Base-by-base conservation (phyloP, 192 early-diverging fungal species). In the Coemansia umbellata region DNA sequence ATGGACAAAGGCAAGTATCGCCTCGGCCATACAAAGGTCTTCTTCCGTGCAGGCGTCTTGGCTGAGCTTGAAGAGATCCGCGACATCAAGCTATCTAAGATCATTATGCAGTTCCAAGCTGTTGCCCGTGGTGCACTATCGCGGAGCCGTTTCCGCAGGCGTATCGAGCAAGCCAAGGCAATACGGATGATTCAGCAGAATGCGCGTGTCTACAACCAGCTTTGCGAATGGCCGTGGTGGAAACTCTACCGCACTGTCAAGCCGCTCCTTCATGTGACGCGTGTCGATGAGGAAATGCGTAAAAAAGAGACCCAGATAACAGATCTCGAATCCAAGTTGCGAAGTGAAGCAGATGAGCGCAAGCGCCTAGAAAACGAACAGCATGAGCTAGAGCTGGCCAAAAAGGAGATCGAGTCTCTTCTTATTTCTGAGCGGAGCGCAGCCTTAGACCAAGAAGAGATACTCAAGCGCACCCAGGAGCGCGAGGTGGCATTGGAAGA, bases 171-270 rank as follows among this genome's bases (percentile, higher is more conserved):
- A 74, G 82, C 86, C 67, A 83, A 89, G 28, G 92, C 95, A 2
- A 95, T 95, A 58, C 83, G 85, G 50, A 81, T 97, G 13, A 97
- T 99, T 58, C 96, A 99, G 71, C 84, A 82, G 60, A 98, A 97
- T 47, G 90, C 94, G 1, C 84, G 95, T 17, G 78, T 93, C 14
- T 95, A 94, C 66, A 86, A 95, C 37, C 74, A 85, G 31, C 80
- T 97, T 11, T 83, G 88, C 23, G 90, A 95, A 80, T 95, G 93
- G 91, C 75, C 88, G 17, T 98, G 94, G 94, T 95, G 94, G 92
- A 87, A 86, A 53, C 86, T 97, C 32, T 98, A 93, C 73, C 82
- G 85, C 53, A 91, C 91, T 22, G 87, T 93, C 61, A 94, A 92
- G 69, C 94, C 94, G 10, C 74, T 94, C 45, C 75, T 93, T 32